Base-by-base conservation (phyloP, 805 yeast genomes). In the Nematodospora valgi region DNA sequence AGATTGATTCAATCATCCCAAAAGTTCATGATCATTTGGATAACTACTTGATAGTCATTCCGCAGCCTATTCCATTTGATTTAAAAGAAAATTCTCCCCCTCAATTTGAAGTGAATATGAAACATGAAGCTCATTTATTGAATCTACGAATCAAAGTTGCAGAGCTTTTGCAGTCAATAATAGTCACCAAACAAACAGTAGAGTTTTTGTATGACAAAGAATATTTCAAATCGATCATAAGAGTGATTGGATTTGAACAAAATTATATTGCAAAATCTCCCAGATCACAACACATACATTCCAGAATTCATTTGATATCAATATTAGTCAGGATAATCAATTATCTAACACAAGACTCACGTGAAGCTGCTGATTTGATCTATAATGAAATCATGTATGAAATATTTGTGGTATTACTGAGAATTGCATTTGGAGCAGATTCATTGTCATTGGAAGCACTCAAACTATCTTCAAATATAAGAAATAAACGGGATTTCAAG, bases 391-490 rank as follows among this genome's bases (percentile, higher is more conserved):
- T 69, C 1, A 50, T 67, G 36, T 55, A 59, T 33, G 80, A 75
- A 42, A 48, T 78, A 23, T 60, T 72, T 32, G 74, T 76, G 10
- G 63, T 71, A 2, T 51, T 78, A 13, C 70, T 76, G 64, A 53
- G 80, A 38, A 64, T 78, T 4, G 72, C 81, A 4, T 74, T 74
- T 45, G 70, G 74, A 11, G 54, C 70, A 6, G 70, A 64, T 22
- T 59, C 67, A n/a, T 53, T 72, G 3, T 51, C 66, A 2, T 37
- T 48, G 2, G 62, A 65, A 22, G 72, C 72, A 3, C 49, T 53
- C 23, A 43, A 55, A 24, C 49, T 76, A 15, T 47, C 74, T 12
- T 54, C 54, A 17, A 46, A 58, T 18, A 45, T 73, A 8, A 51
- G 76, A 36, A 49, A 54, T 12, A 38, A 52, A 17, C n/a, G n/a